These are phyloP conservation scores for Moesziomyces parantarcticus DNA, from an alignment of 1,284 basidiomycete species.

Conservation along the genomic window DNA sequence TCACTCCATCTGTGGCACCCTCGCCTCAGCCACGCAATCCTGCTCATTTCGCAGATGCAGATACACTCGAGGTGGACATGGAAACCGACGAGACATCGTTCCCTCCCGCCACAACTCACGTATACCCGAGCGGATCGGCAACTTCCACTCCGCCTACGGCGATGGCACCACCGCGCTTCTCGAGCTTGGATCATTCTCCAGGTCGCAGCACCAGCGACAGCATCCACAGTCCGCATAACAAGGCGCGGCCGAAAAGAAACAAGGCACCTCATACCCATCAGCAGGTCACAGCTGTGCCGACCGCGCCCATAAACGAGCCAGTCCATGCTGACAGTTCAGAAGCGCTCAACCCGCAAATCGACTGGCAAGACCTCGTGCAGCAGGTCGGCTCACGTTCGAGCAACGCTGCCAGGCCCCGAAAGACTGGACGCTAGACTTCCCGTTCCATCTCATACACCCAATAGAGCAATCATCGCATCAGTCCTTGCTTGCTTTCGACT, in stretches of 20 bases:
- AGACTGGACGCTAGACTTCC: conserved; percentile 12
- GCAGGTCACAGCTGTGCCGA: background rate
- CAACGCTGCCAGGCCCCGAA: conserved; percentile 1
- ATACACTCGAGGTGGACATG: conserved; percentile 29
- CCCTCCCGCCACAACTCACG: background rate
- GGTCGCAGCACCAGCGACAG: conserved; percentile 35
- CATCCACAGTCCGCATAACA: conserved; percentile 29
- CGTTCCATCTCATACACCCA: background rate
- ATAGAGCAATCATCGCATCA: background rate
- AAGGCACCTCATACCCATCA: background rate
- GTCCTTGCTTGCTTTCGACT: background rate
- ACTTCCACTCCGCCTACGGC: background rate
- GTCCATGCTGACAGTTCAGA: background rate
- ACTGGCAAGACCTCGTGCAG: conserved; percentile 31
- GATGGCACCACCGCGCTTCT: background rate
- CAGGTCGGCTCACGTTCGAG: conserved; percentile 7
- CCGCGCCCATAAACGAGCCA: background rate
- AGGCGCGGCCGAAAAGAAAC: background rate
- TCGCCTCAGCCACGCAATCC: background rate
- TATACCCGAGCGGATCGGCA: background rate
- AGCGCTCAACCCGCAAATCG: conserved; percentile 26
- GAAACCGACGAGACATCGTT: conserved; percentile 10
- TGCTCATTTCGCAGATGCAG: background rate
- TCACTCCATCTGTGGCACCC: background rate
- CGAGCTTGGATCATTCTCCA: background rate